phyloP scores from a whole-genome alignment of 768 basidiomycete species.

The Mrakia blollopis region DNA sequence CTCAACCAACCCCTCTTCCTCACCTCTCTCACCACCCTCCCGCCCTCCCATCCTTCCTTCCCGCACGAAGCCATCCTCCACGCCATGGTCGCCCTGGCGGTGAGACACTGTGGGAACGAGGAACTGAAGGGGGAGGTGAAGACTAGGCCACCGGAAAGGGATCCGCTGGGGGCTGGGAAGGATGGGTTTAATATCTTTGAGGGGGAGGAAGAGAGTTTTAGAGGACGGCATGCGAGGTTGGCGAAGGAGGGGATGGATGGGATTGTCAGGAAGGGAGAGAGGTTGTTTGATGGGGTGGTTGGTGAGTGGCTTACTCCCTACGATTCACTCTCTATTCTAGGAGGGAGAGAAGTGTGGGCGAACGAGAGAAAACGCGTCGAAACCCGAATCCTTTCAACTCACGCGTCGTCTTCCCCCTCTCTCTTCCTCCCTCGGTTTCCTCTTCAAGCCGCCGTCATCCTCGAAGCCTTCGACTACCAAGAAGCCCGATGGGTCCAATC shows the following conservation, averaged over 20 bases:
- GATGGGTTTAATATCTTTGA: neutral
- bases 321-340: neutral
- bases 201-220: neutral
- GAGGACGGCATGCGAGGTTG: neutral
- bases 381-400: no score
- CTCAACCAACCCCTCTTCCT: neutral
- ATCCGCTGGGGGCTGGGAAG: neutral
- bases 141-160: neutral
- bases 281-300: neutral
- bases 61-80: neutral
- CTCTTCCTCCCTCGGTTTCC: neutral
- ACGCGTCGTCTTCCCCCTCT: neutral
- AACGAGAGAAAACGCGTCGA: no score
- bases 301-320: neutral
- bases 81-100: neutral
- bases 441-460: neutral
- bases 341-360: no score
- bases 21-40: neutral
- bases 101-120: neutral
- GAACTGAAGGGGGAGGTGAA: neutral
- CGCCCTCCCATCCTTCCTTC: neutral
- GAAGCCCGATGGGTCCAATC: neutral
- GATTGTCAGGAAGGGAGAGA: neutral
- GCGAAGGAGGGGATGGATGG: neutral
- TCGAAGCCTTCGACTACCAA: neutral